Evolutionary conservation across 805 yeast genomes (phyloP).

Genomic region (Spathaspora sp.): DNA sequence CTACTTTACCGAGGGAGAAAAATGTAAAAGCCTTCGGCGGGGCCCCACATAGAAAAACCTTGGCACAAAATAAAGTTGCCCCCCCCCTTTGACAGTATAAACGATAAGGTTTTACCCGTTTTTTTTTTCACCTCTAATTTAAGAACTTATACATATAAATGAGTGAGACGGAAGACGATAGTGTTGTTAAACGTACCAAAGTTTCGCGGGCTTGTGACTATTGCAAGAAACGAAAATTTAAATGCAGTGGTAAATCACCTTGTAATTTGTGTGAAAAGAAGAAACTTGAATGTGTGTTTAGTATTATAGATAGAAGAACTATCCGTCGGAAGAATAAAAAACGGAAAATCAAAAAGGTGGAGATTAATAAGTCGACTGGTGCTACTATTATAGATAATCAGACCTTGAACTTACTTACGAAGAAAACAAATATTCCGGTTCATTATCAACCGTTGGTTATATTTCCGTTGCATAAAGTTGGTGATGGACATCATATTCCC

Average conservation of each 20-base stretch:
- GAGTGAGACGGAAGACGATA: background rate
- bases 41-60: background rate
- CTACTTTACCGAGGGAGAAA: background rate
- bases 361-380: background rate
- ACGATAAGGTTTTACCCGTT: background rate
- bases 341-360: background rate
- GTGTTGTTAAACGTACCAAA: constrained; percentile 15
- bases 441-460: constrained; percentile 4
- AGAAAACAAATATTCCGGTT: constrained; percentile 1
- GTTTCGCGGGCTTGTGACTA: constrained; percentile 23
- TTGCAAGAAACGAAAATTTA: constrained; percentile 13
- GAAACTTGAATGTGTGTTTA: constrained; percentile 14
- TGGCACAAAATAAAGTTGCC: too few species aligned
- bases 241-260: constrained; percentile 18
- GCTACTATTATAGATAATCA: constrained; percentile 3
- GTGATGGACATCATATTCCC: background rate
- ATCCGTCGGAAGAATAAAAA: constrained; percentile 8
- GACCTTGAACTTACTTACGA: constrained; percentile 1
- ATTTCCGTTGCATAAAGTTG: constrained; percentile 7
- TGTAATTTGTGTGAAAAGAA: constrained; percentile 15
- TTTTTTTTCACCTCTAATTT: background rate
- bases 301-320: constrained; percentile 17
- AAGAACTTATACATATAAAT: background rate
- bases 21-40: background rate
- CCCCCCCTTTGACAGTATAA: background rate